Evolutionary conservation across 2,329 filamentous ascomycete species (phyloP), one percentile per base, ranked within the genome.

Genomic region (Didymella pomorum): DNA sequence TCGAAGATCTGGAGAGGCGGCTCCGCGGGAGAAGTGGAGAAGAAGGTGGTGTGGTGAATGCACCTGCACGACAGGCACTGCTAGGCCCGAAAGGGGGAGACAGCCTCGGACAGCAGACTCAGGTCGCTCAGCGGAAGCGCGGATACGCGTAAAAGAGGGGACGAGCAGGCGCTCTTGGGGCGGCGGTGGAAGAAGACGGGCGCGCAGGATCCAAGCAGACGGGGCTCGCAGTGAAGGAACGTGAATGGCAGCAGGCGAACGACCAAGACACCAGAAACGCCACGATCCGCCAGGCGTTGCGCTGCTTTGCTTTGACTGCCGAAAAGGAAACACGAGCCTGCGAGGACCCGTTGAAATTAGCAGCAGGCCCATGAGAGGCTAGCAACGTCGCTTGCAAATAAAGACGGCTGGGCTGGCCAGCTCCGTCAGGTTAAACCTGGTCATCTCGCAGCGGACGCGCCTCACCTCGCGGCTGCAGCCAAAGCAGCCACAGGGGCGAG

Each of bases 121-220:
- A 25, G 37, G 37, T 23, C 41, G 23, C 41, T 43, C 41, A 26
- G 26, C 56, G 49, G 49, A 55, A 44, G 53, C 23, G 44, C 50
- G 29, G 48, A 25, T 41, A 25, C 47, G 54, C 43, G 53, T 66
- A 68, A 67, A 48, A 53, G 69, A 71, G 63, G 61, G 64, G 67
- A 70, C 63, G 63, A 71, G 68, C 67, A 52, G 66, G 52, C 46
- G 56, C 55, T 61, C 53, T 58, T 51, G 50, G 57, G 45, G 49
- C 42, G 56, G 52, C 48, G 16, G 41, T 39, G 35, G 50, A 20
- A 41, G 39, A 41, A 43, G 25, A 33, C 31, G 39, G 12, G 41
- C 14, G 47, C 25, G 54, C 33, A 47, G 50, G 21, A 56, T 31
- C 47, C 54, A 42, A 23, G 29, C 39, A n/a, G 33, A 59, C 41